phyloP scores from a whole-genome alignment of 495 filamentous ascomycete genomes.

The Delitschia confertaspora region DNA sequence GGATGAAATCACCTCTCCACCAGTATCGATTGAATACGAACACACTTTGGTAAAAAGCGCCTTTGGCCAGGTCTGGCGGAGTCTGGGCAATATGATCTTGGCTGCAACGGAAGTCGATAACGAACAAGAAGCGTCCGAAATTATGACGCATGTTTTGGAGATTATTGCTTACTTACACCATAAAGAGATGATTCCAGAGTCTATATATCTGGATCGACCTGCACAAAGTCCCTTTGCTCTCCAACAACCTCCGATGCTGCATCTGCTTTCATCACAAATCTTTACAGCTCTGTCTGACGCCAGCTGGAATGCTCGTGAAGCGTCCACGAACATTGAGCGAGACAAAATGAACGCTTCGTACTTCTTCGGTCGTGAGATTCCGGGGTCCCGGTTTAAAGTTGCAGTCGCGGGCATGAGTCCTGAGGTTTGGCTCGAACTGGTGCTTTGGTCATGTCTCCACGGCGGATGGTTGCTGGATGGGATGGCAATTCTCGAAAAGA shows the following conservation, averaged over 20 bases:
- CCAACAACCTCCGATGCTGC: conserved; percentile 49
- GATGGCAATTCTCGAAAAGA: conserved; percentile 40
- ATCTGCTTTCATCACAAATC: conserved; percentile 49
- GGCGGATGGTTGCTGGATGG: conserved; percentile 50
- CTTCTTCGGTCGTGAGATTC: conserved; percentile 40
- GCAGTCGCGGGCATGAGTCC: conserved; percentile 46
- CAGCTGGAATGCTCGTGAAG: conserved; percentile 48
- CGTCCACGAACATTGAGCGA: conserved; percentile 38
- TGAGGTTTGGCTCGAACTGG: conserved; percentile 57
- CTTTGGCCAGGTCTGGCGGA: conserved; percentile 42
- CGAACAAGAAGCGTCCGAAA: conserved; percentile 28
- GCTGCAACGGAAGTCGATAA: conserved; percentile 41
- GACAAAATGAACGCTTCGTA: conserved; percentile 37
- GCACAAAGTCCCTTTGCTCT: conserved; percentile 34
- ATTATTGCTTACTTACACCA: conserved; percentile 55
- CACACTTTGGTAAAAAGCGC: conserved; percentile 10
- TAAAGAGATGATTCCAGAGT: conserved; percentile 46
- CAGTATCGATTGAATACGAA: conserved; percentile 4
- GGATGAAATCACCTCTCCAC: conserved; percentile 17
- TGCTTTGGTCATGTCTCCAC: conserved; percentile 60
- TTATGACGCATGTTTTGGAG: conserved; percentile 40
- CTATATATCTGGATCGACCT: conserved; percentile 45
- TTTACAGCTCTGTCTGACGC: conserved; percentile 55
- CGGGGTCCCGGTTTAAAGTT: conserved; percentile 43
- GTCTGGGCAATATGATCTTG: conserved; percentile 48